Evolutionary conservation across 2,329 filamentous ascomycete species (phyloP).

Genomic region (Penicillium psychrosexuale): DNA sequence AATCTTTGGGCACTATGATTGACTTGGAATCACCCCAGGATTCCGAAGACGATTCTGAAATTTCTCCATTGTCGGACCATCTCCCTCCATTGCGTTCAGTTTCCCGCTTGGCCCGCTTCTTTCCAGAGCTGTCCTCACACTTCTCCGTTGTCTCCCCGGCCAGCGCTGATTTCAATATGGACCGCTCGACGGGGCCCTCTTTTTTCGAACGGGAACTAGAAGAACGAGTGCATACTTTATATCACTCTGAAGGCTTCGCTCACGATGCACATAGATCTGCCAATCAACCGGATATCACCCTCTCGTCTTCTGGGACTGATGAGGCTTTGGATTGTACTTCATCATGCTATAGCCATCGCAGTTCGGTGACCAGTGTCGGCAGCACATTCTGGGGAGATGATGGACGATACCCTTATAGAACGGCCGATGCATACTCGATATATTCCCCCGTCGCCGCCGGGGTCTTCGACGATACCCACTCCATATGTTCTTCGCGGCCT

Average conservation of each 20-base stretch:
- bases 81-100: constrained; percentile 12
- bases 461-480: constrained; percentile 35
- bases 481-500: constrained; percentile 1
- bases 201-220: constrained; percentile 15
- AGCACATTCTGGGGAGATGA: constrained; percentile 23
- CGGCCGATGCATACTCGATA: constrained; percentile 26
- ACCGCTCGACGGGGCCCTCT: neutral
- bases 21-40: constrained; percentile 12
- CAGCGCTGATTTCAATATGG: constrained; percentile 12
- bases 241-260: constrained; percentile 2
- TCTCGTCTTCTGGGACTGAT: constrained; percentile 25
- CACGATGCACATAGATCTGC: neutral
- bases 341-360: constrained; percentile 37
- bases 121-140: constrained; percentile 30
- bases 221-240: constrained; percentile 18
- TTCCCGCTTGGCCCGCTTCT: constrained; percentile 25
- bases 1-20: constrained; percentile 11
- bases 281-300: neutral
- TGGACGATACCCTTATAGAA: constrained; percentile 10
- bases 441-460: constrained; percentile 24
- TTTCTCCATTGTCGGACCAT: constrained; percentile 27
- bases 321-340: constrained; percentile 29
- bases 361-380: constrained; percentile 34
- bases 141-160: constrained; percentile 27
- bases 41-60: constrained; percentile 19